Percentiles rank a stretch among this genome's conserved stretches.
These are phyloP conservation scores for Thalia dealbata DNA, from an alignment of 176 grass and related monocot genomes.

Conservation along the genomic window DNA sequence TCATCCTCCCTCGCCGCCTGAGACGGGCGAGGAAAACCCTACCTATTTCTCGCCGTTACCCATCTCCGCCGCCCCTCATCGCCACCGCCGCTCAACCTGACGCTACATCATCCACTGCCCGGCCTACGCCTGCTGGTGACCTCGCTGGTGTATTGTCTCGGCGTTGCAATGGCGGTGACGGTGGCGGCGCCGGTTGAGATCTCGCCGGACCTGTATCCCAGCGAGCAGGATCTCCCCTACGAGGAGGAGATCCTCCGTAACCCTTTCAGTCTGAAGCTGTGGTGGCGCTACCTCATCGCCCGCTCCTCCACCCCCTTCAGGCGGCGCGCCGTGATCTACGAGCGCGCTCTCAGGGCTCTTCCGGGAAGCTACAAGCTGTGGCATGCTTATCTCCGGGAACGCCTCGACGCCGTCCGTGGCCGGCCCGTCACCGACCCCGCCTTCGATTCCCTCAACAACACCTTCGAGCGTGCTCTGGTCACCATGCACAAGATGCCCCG, in stretches of 20 bases:
- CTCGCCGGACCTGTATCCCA: conserved; percentile 53
- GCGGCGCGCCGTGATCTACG: conserved; percentile 67
- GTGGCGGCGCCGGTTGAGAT: neutral
- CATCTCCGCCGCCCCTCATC: too few species aligned
- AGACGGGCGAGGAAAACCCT: too few species aligned
- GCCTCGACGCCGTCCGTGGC: conserved; percentile 55
- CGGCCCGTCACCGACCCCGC: conserved; percentile 48
- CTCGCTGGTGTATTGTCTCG: neutral
- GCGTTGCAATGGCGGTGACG: neutral
- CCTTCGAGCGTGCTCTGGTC: conserved; percentile 70
- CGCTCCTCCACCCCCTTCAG: conserved; percentile 49
- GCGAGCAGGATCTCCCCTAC: conserved; percentile 58
- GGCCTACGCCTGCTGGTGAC: neutral
- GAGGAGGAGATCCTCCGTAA: conserved; percentile 81
- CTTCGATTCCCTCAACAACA: conserved; percentile 75
- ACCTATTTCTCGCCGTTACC: too few species aligned
- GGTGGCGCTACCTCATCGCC: conserved; percentile 86
- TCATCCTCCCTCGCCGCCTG: too few species aligned
- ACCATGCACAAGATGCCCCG: conserved; percentile 95
- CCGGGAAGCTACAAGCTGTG: conserved; percentile 80
- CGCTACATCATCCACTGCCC: too few species aligned
- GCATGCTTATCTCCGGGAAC: conserved; percentile 77
- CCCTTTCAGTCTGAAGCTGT: conserved; percentile 69
- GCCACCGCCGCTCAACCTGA: too few species aligned
- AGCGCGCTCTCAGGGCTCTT: conserved; percentile 67